These are phyloP conservation scores for Chrysoporthe cubensis DNA, from an alignment of 2,329 filamentous ascomycete genomes.

Conservation along the genomic window DNA sequence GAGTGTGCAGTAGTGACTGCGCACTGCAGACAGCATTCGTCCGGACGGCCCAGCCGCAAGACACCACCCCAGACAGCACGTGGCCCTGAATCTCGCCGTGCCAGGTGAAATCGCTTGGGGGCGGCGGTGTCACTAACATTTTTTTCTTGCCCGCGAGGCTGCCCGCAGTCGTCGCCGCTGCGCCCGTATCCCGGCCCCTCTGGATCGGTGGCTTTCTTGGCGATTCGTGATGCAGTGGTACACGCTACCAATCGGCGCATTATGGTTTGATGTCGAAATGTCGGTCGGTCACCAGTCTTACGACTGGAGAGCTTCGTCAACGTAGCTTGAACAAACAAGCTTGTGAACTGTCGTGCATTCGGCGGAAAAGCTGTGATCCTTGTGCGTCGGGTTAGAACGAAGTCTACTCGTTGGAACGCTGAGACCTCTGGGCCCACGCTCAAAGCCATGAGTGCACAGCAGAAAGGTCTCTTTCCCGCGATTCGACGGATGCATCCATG, in stretches of 20 bases:
- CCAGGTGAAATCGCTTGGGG: conserved; percentile 15
- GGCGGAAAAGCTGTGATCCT: not conserved
- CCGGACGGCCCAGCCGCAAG: conserved; percentile 10
- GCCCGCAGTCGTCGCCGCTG: not conserved
- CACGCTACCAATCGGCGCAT: not conserved
- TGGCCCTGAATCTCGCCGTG: conserved; percentile 17
- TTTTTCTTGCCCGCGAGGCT: not conserved
- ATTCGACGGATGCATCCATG: not conserved
- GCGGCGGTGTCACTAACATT: conserved; percentile 29
- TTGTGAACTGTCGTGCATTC: not conserved
- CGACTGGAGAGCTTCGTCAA: not conserved
- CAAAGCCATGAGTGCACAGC: not conserved
- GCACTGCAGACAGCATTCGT: conserved; percentile 15
- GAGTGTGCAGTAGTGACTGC: conserved; percentile 5
- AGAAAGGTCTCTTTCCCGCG: not conserved
- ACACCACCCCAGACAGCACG: conserved; percentile 24
- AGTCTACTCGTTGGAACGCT: not conserved
- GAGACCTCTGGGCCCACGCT: not conserved
- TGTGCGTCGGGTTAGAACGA: not conserved
- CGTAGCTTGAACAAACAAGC: not conserved
- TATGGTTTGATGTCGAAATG: not conserved
- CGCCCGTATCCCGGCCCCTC: not conserved
- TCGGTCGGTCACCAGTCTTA: not conserved
- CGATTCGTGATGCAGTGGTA: not conserved
- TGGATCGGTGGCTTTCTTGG: not conserved